Conservation (phyloP, 139 green algal genomes). For the Chlorella sp. region DNA sequence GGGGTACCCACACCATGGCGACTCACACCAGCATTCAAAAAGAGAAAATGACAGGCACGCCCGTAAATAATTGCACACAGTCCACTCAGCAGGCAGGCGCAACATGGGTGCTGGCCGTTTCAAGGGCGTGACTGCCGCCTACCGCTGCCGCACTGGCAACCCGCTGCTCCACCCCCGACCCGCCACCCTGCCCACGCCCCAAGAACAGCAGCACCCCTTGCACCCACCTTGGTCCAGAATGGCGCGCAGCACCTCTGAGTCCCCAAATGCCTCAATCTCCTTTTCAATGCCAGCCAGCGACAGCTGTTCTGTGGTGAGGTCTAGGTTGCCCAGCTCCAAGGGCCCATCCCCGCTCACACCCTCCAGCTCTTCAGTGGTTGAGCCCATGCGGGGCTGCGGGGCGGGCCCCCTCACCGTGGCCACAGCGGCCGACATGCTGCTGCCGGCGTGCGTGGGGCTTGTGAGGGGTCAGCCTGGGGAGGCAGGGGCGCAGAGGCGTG, state of each 20-base stretch:
- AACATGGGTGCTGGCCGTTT: background rate
- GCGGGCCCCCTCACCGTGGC: background rate
- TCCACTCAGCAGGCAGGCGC: background rate
- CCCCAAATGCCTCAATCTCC: slow-evolving; percentile 79
- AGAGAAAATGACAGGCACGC: background rate
- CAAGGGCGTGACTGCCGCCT: background rate
- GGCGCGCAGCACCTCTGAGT: slow-evolving; percentile 80
- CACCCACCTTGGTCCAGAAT: slow-evolving; percentile 76
- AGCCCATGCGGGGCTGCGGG: background rate
- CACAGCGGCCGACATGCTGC: background rate
- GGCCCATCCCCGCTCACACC: background rate
- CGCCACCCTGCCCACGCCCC: background rate
- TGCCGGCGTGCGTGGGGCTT: background rate
- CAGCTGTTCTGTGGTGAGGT: slow-evolving; percentile 50
- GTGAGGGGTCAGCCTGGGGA: background rate
- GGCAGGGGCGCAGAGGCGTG: background rate
- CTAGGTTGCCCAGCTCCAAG: slow-evolving; percentile 44
- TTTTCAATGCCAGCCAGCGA: slow-evolving; percentile 65
- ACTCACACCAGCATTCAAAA: no score
- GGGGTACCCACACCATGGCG: no score
- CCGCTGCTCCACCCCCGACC: background rate
- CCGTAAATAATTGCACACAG: background rate
- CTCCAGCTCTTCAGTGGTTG: background rate
- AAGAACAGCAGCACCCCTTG: background rate
- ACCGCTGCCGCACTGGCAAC: background rate